Percentiles rank a stretch among this genome's conserved stretches.
These are phyloP conservation scores for Porodaedalea pini DNA, from an alignment of 1,284 basidiomycete genomes.

Conservation along the genomic window DNA sequence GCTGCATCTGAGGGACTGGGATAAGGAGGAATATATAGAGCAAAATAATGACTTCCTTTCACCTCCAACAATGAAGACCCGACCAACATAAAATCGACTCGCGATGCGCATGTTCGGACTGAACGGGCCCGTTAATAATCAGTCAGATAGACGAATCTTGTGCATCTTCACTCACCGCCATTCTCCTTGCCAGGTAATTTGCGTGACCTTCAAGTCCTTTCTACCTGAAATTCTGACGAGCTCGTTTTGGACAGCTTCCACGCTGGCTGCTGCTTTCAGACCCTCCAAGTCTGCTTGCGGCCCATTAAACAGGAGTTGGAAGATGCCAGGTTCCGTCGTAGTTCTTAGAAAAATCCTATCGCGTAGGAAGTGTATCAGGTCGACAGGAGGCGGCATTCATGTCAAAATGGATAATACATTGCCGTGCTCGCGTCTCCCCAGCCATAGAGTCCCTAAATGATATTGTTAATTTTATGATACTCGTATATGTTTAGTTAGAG, in stretches of 20 bases:
- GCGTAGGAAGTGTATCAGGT: neutral
- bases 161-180: conserved; percentile 12
- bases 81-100: conserved; percentile 32
- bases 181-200: conserved; percentile 11
- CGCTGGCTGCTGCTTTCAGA: neutral
- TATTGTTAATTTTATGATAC: neutral
- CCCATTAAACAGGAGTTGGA: conserved; percentile 8
- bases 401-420: neutral
- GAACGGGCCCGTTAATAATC: too few relatives aligned
- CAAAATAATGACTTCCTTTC: conserved; percentile 22
- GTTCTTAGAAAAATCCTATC: neutral
- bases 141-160: too few relatives aligned
- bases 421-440: neutral
- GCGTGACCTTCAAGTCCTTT: conserved; percentile 1
- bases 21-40: neutral
- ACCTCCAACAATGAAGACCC: conserved; percentile 38
- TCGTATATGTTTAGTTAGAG: neutral
- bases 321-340: neutral
- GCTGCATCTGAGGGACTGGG: conserved; percentile 35
- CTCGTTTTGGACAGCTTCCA: neutral
- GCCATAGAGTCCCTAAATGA: neutral
- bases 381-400: too few relatives aligned
- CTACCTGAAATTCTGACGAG: neutral
- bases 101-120: conserved; percentile 40
- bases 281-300: neutral